Evolutionary conservation across 306 rosid species (phyloP).

Genomic region (Cyclanthera cordifolia): DNA sequence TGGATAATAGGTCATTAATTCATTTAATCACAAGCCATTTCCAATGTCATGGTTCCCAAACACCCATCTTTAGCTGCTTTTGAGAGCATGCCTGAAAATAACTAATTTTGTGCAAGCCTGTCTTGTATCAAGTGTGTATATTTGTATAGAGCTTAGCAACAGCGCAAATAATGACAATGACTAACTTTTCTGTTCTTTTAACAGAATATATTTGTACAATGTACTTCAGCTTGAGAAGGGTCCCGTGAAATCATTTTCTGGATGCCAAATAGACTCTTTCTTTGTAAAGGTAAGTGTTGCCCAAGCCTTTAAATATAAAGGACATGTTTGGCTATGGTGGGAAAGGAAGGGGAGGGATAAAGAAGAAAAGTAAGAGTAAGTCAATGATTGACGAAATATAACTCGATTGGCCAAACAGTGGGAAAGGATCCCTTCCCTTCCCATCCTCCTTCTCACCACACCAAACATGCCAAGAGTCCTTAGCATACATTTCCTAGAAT

Average conservation of each 20-base stretch:
- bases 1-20: constrained; percentile 64
- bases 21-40: neutral
- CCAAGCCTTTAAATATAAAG: neutral
- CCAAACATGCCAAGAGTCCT: too few species aligned
- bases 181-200: constrained; percentile 4
- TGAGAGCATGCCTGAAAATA: neutral
- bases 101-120: neutral
- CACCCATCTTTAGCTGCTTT: neutral
- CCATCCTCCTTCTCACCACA: too few species aligned
- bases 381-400: too few species aligned
- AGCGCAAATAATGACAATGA: neutral
- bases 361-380: too few species aligned
- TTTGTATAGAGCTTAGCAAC: neutral
- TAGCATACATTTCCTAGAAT: neutral
- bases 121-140: neutral
- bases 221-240: constrained; percentile 83
- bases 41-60: neutral
- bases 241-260: constrained; percentile 54
- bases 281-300: constrained; percentile 61
- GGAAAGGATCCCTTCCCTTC: too few species aligned
- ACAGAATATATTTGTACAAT: constrained; percentile 67
- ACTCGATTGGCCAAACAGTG: too few species aligned
- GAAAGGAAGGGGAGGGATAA: too few species aligned
- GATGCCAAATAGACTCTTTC: constrained; percentile 68
- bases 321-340: too few species aligned